Base-by-base conservation (phyloP, 768 basidiomycete genomes). In the Leccinum broughii region DNA sequence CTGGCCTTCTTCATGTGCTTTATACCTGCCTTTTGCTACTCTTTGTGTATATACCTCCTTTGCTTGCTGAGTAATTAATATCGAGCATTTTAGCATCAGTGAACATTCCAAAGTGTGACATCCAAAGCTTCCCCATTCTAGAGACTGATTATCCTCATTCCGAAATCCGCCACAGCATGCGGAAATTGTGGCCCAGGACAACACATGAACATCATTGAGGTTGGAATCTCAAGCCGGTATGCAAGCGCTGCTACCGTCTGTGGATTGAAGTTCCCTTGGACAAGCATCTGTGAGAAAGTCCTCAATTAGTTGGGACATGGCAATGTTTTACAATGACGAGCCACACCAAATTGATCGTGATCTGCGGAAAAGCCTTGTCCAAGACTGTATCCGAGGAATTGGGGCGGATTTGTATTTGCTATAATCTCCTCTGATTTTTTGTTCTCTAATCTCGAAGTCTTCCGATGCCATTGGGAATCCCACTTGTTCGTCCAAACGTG, bases 301-400 rank as follows among this genome's bases (percentile, higher is more conserved):
- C 11, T 57, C 3, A 52, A 15, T 24, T 50, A 24, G 22, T 4
- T 26, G 6, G 15, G 59, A 51, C 50, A 24, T 5, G 20, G 13
- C 11, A 17, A 11, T 35, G 41, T 44, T 8, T 49, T 32, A 9
- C 17, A 17, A 46, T 15, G 48, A 14, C 34, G 15, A 55, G 26
- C 52, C 0, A 32, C 58, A 86, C 84, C 49, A 86, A 73, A 65
- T 87, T 87, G 39, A 88, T 76, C 0, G 86, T 88, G 11, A 86
- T 81, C 58, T 83, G 80, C 1, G 87, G 86, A 61, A 88, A 88
- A 1, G 82, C 84, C 71, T 87, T 84, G 59, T 87, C 84, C 32
- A 86, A 69, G 55, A 85, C 81, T 83, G 56, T 22, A 6, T 6
- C 15, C n/a, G 46, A 26, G 26, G 8, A n/a, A 24, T 6, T 26